Evolutionary conservation across 2,329 filamentous ascomycete species (phyloP).

Genomic region (Diplodia intermedia): DNA sequence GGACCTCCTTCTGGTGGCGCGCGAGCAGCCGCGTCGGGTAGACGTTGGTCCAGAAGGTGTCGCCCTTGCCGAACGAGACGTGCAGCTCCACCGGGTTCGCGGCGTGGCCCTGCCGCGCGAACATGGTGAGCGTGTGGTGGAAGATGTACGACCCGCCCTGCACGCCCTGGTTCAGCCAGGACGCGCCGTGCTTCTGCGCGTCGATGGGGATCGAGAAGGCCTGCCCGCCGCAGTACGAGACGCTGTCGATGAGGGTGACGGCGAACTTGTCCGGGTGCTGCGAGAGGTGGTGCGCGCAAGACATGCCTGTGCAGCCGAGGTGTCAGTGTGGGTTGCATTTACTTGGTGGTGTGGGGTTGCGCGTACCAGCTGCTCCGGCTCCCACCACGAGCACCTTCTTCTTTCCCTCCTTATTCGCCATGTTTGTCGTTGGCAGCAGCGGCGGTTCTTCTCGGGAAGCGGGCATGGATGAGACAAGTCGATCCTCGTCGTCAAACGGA

Average conservation of each 20-base stretch:
- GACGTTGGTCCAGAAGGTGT: constrained; percentile 70
- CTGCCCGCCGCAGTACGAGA: constrained; percentile 66
- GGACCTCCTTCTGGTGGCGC: constrained; percentile 63
- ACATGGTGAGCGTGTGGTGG: constrained; percentile 72
- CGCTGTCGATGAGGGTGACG: constrained; percentile 65
- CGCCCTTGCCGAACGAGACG: constrained; percentile 68
- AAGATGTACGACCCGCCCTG: constrained; percentile 71
- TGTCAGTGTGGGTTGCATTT: constrained; percentile 33
- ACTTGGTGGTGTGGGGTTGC: not conserved
- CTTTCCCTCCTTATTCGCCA: constrained; percentile 34
- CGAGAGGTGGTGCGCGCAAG: constrained; percentile 70
- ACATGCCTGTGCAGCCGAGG: constrained; percentile 55
- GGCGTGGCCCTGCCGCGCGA: constrained; percentile 62
- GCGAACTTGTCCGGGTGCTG: constrained; percentile 71
- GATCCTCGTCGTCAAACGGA: not conserved
- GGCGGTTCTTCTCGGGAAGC: not conserved
- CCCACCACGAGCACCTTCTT: constrained; percentile 51
- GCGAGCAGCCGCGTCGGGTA: constrained; percentile 66
- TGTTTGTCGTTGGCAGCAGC: constrained; percentile 28
- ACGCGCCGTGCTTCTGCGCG: constrained; percentile 62
- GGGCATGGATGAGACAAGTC: constrained; percentile 12
- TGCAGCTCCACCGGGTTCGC: constrained; percentile 66
- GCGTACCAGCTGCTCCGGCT: constrained; percentile 50
- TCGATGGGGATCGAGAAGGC: constrained; percentile 65
- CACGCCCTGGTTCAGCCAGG: constrained; percentile 68